phyloP scores from a whole-genome alignment of 805 yeast genomes.

The Yamadazyma takamatsuzukensis region DNA sequence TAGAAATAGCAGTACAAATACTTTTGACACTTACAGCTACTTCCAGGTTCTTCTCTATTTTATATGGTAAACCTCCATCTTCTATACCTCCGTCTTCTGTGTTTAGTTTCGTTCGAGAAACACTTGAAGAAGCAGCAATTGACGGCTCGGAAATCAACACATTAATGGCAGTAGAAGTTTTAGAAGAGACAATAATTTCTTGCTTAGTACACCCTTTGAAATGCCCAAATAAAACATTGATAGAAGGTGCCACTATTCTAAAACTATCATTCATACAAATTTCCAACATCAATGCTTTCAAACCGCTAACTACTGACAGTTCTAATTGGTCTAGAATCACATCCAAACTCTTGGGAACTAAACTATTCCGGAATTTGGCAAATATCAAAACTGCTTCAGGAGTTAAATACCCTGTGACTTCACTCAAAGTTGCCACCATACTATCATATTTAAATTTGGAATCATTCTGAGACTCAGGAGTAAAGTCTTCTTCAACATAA shows the following conservation, averaged over 20 bases:
- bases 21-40: slow-evolving; percentile 33
- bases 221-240: slow-evolving; percentile 38
- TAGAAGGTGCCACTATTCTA: slow-evolving; percentile 46
- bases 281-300: slow-evolving; percentile 32
- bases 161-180: slow-evolving; percentile 19
- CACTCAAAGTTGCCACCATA: slow-evolving; percentile 52
- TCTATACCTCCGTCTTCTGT: background rate
- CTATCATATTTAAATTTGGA: slow-evolving; percentile 51
- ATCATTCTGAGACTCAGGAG: slow-evolving; percentile 25
- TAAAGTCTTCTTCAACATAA: slow-evolving; percentile 28
- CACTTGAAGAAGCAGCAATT: slow-evolving; percentile 23
- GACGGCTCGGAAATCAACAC: slow-evolving; percentile 34
- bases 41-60: slow-evolving; percentile 11
- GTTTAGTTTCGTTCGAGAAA: slow-evolving; percentile 3
- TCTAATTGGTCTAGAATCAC: slow-evolving; percentile 65
- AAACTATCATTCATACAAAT: slow-evolving; percentile 37
- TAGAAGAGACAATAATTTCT: slow-evolving; percentile 17
- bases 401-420: slow-evolving; percentile 43
- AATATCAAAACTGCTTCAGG: slow-evolving; percentile 42
- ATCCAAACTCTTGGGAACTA: slow-evolving; percentile 38
- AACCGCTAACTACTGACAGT: slow-evolving; percentile 46
- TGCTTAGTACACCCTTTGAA: slow-evolving; percentile 16
- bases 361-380: slow-evolving; percentile 30
- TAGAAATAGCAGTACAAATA: slow-evolving; percentile 17
- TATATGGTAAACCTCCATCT: no score